Base-by-base conservation (phyloP, 2,329 filamentous ascomycete species). In the Chrysosporium queenslandicum region DNA sequence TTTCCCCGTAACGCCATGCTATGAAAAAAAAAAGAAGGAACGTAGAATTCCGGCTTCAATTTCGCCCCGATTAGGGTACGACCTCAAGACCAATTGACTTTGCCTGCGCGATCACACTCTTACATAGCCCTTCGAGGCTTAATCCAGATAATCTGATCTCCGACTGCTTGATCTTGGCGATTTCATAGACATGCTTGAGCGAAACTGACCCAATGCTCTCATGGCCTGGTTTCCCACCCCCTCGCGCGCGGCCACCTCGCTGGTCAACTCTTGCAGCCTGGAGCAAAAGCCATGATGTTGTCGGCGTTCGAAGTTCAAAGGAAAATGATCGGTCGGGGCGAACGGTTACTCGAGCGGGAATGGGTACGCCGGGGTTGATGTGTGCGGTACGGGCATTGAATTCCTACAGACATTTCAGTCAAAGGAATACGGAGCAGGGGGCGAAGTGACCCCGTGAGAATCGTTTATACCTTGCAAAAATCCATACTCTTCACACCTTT, bases 401-500 rank as follows among this genome's bases (percentile, higher is more conserved):
- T 72, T 97, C 92, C 91, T 97, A 61, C n/a, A 9, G 27, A 29
- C 27, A 5, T 5, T 29, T 20, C 45, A 34, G 25, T 25, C n/a
- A 50, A 42, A 43, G 34, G 51, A 32, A 50, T n/a, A n/a, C n/a
- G 52, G 55, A 56, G 56, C 34, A 54, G 34, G 37, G 4, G 39
- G 27, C 9, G 25, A 32, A n/a, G 47, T 49, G 14, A 4, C 4
- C 2, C 8, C 4, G 7, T 2, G 27, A 8, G 20, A 14, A 34
- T 37, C 29, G 41, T 45, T 36, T 52, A 66, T 68, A 94, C 91
- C 79, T 97, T 97, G 82, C 92, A 97, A 70, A 97, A 98, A 73
- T 98, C 92, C 85, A 98, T 98, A 54, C 87, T 94, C 77, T 98
- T 98, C 57, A 98, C 86, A 77, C 92, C 92, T 76, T 96, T 97